These are phyloP conservation scores for Dothistroma pini DNA, from an alignment of 2,329 filamentous ascomycete genomes.

Conservation along the genomic window DNA sequence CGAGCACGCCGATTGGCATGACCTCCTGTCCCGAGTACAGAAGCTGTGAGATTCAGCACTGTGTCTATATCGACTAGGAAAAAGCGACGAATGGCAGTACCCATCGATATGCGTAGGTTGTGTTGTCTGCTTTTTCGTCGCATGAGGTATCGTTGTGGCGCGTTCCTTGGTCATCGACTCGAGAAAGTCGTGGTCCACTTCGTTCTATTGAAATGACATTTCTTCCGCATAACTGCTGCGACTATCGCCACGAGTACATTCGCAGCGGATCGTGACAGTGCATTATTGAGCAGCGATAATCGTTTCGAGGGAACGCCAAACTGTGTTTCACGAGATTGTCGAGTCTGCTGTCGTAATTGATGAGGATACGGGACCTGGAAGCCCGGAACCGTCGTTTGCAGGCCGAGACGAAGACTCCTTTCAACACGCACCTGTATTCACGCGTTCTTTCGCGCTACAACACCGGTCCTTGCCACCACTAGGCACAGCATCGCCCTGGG, in stretches of 20 bases:
- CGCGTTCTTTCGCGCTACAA: neutral
- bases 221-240: neutral
- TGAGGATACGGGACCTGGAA: neutral
- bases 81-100: slow-evolving; percentile 1
- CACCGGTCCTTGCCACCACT: neutral
- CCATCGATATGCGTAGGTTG: neutral
- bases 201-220: neutral
- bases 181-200: neutral
- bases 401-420: neutral
- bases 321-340: no score
- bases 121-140: neutral
- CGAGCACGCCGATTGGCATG: neutral
- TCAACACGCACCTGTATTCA: neutral
- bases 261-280: no score
- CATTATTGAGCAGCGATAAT: neutral
- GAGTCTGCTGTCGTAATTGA: no score
- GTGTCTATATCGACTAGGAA: slow-evolving; percentile 1
- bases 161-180: neutral
- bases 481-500: slow-evolving; percentile 24
- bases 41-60: neutral
- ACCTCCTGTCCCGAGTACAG: neutral
- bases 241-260: neutral
- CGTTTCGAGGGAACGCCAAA: neutral
- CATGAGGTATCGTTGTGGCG: neutral
- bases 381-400: neutral